Evolutionary conservation across 73 alveolate species (phyloP).

Genomic region (Stentor roeselii): DNA sequence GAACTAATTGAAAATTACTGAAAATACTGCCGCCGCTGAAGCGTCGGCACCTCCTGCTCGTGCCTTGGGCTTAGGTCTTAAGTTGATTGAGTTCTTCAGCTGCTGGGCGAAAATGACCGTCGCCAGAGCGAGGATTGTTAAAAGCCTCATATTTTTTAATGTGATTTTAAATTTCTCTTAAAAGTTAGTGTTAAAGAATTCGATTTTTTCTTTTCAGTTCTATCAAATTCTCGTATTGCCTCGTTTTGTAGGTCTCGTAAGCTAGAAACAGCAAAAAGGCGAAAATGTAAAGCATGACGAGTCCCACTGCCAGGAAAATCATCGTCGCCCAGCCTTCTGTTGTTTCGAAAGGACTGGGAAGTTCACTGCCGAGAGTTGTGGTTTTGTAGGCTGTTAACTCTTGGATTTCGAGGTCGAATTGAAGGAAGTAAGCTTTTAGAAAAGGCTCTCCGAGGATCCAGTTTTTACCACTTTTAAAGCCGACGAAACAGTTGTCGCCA

Average conservation of each 20-base stretch:
- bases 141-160: no score
- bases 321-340: background rate
- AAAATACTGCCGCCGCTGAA: background rate
- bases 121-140: background rate
- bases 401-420: background rate
- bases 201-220: no score
- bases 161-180: no score
- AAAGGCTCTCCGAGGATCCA: background rate
- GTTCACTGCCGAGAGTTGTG: background rate
- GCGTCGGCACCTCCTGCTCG: slow-evolving; percentile 1
- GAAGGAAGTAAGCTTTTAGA: background rate
- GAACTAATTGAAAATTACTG: background rate
- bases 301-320: background rate
- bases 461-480: background rate
- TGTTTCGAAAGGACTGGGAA: background rate
- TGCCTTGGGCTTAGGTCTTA: slow-evolving; percentile 9
- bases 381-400: no score
- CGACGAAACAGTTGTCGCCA: background rate
- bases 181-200: background rate
- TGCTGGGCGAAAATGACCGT: background rate
- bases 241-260: background rate
- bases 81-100: background rate
- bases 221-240: no score
- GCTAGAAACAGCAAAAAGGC: background rate
- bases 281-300: no score